phyloP scores from a whole-genome alignment of 164 flowering plant genomes.

The Akebia trifoliata region DNA sequence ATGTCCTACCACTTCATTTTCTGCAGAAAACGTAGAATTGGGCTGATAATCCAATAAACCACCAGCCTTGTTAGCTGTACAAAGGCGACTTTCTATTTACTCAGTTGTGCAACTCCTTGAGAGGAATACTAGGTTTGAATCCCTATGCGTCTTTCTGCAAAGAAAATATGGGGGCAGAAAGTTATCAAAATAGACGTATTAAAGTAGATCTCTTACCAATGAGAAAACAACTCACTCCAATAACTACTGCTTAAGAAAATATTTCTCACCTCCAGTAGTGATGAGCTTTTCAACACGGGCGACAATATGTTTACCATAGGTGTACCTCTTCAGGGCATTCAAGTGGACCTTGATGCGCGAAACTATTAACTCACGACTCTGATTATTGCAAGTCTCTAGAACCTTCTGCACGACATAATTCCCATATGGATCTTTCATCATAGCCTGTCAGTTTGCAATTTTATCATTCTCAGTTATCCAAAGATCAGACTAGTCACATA shows the following conservation, averaged over 20 bases:
- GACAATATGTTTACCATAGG: conserved; percentile 86
- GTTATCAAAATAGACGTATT: neutral
- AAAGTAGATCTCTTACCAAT: too few relatives aligned
- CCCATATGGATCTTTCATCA: conserved; percentile 95
- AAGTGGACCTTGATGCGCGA: conserved; percentile 80
- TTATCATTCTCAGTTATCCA: neutral
- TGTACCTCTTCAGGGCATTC: conserved; percentile 65
- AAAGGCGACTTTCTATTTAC: conserved; percentile 8
- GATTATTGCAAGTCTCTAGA: conserved; percentile 75
- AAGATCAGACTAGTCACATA: neutral
- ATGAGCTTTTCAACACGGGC: conserved; percentile 86
- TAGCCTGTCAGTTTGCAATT: conserved; percentile 48
- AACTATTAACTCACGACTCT: conserved; percentile 58
- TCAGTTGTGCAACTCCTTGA: neutral
- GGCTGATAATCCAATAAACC: conserved; percentile 14
- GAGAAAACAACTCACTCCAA: too few relatives aligned
- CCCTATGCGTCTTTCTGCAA: conserved; percentile 53
- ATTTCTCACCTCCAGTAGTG: conserved; percentile 62
- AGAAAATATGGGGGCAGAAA: neutral
- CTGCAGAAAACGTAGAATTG: conserved; percentile 3
- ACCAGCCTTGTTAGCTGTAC: conserved; percentile 45
- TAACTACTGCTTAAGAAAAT: neutral
- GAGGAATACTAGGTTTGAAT: conserved; percentile 27
- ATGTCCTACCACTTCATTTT: conserved; percentile 1
- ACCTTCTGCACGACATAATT: conserved; percentile 92